A percentile compares a stretch with the other conserved stretches of the same genome.
phyloP scores from a whole-genome alignment of 208 protist genomes.

The Acanthamoeba royreba region DNA sequence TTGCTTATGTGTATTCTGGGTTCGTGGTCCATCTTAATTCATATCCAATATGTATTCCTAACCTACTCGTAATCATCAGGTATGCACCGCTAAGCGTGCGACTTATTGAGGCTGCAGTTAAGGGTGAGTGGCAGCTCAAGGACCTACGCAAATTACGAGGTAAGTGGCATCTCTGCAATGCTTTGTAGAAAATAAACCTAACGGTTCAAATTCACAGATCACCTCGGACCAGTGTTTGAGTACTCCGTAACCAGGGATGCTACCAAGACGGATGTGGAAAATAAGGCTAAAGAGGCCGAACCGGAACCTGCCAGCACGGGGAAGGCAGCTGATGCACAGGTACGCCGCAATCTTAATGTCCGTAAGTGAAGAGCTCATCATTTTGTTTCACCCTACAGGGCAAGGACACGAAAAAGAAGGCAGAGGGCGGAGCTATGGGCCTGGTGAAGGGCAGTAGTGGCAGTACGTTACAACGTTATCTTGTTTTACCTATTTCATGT shows the following conservation, averaged over 20 bases:
- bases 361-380: not conserved
- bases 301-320: not conserved
- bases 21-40: not conserved
- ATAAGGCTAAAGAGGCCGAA: not conserved
- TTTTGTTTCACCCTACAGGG: not conserved
- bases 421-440: not conserved
- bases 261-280: not conserved
- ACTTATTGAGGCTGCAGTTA: conserved; percentile 49
- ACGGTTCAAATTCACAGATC: not conserved
- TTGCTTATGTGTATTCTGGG: conserved; percentile 68
- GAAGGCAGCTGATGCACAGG: not conserved
- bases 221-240: not conserved
- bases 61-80: not conserved
- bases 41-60: not conserved
- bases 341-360: not conserved
- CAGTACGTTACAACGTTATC: not conserved
- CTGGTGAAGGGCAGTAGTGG: not conserved
- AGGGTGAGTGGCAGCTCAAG: not conserved
- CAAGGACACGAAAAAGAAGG: not conserved
- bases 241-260: not conserved
- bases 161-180: not conserved
- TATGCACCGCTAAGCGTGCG: conserved; percentile 70
- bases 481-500: not conserved
- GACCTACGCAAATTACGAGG: not conserved
- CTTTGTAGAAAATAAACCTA: not conserved